phyloP scores from a whole-genome alignment of 176 grass and related monocot species.

The Eleusine coracana region DNA sequence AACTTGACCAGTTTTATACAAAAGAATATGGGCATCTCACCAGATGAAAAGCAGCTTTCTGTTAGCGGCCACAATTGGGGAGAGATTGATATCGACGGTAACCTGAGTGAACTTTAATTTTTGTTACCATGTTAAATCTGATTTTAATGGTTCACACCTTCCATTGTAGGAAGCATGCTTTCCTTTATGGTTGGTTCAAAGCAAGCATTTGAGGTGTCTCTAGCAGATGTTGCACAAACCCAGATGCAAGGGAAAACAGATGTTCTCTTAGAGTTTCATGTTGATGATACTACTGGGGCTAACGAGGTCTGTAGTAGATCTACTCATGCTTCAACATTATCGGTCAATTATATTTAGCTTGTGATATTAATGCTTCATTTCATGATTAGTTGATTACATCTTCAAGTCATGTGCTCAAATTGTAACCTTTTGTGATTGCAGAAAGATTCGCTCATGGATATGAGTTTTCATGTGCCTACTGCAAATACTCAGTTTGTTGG shows the following conservation, averaged over 20 bases:
- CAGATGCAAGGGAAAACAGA: constrained; percentile 99
- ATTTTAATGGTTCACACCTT: constrained; percentile 21
- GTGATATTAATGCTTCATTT: constrained; percentile 15
- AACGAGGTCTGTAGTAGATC: constrained; percentile 65
- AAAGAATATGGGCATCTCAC: constrained; percentile 75
- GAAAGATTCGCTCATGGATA: constrained; percentile 95
- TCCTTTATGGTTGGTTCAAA: constrained; percentile 86
- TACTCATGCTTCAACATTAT: constrained; percentile 6
- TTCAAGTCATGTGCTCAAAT: constrained; percentile 19
- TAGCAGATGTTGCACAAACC: constrained; percentile 94
- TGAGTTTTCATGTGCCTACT: constrained; percentile 88
- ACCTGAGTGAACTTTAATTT: constrained; percentile 11
- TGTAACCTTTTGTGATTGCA: constrained; percentile 39
- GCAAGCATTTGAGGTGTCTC: constrained; percentile 95
- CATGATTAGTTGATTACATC: not conserved
- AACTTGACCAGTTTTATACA: constrained; percentile 80
- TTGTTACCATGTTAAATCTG: constrained; percentile 30
- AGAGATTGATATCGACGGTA: constrained; percentile 82
- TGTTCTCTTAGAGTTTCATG: constrained; percentile 93
- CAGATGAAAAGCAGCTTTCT: constrained; percentile 95
- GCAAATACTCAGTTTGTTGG: constrained; percentile 87
- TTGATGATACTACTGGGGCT: constrained; percentile 97
- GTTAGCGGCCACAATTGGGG: constrained; percentile 86
- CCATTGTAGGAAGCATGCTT: constrained; percentile 78
- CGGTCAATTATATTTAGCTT: not conserved